Evolutionary conservation across 148 eudicot genomes (phyloP).

Genomic region (Beta vulgaris): DNA sequence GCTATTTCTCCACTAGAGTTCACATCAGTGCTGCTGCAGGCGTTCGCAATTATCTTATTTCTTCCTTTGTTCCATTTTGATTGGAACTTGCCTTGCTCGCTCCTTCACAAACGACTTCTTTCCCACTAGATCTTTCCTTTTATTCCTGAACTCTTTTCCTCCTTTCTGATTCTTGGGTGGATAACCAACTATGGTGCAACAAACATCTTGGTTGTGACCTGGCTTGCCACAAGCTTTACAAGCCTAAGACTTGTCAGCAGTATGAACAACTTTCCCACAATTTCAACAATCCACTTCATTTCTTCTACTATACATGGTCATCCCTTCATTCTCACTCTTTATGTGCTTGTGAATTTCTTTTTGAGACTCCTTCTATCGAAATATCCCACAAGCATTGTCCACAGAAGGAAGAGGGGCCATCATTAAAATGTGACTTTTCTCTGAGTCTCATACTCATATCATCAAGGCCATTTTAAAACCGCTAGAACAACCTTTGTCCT

Average conservation of each 20-base stretch:
- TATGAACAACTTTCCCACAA: neutral
- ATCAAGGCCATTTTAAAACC: neutral
- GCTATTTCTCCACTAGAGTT: no score
- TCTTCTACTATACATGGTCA: neutral
- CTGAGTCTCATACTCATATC: neutral
- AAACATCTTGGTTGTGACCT: neutral
- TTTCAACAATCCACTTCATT: neutral
- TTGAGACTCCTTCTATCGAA: neutral
- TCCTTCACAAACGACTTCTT: no score
- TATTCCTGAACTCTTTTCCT: no score
- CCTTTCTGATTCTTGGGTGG: no score
- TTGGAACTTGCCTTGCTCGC: neutral
- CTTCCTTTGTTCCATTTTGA: neutral
- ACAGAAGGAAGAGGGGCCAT: neutral
- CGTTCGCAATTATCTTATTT: neutral
- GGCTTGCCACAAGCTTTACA: neutral
- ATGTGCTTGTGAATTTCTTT: neutral
- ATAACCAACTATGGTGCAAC: no score
- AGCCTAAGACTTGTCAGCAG: neutral
- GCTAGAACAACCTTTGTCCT: slow-evolving; percentile 2
- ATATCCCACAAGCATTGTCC: neutral
- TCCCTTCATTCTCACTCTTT: neutral
- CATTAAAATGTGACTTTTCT: neutral
- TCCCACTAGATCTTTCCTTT: no score
- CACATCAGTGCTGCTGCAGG: neutral